Base-by-base conservation (phyloP, 192 early-diverging fungal genomes). In the Backusella australiensis region DNA sequence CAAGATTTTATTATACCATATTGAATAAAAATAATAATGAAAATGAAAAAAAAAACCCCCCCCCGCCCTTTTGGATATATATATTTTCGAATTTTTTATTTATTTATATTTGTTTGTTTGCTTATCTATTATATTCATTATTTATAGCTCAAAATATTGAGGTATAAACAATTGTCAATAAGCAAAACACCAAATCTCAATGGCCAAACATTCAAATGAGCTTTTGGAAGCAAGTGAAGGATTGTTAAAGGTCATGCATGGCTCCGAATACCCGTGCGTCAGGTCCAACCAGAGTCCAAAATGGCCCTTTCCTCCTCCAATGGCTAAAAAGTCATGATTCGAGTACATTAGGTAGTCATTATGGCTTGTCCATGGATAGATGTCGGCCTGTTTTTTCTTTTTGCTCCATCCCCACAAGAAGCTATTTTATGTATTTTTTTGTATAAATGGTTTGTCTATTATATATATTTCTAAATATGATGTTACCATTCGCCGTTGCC, bases 251-350 rank as follows among this genome's bases (percentile, higher is more conserved):
- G 74, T 75, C 9, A 39, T 42, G 46, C 74, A 75, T 6, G 74
- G 26, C n/a, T 86, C 86, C 1, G 91, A 90, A 74, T 91, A 89
- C 1, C 94, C 94, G 35, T 85, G 85, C 36, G 89, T 82, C 34
- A 95, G 85, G 66, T 95, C 89, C 39, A 95, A 78, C 90, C 90
- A 95, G 21, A 95, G 81, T 0, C 94, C 94, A 82, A 92, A 89
- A 73, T 88, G 89, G 36, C 94, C 94, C 38, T 78, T 85, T 74
- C 89, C 94, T 44, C 94, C 93, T 41, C 94, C 94, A 26, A 95
- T 73, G 6, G 92, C 93, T 7, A 95, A 83, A 78, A 91, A 94
- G 19, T 89, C 88, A 6, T 85, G 85, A 72, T 94, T 91, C 19
- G 89, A 89, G 21, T 90, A 80, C 29, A 95, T 86, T 75, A 92